Conservation (phyloP, 176 grass and related monocot genomes). For the Ananas comosus region DNA sequence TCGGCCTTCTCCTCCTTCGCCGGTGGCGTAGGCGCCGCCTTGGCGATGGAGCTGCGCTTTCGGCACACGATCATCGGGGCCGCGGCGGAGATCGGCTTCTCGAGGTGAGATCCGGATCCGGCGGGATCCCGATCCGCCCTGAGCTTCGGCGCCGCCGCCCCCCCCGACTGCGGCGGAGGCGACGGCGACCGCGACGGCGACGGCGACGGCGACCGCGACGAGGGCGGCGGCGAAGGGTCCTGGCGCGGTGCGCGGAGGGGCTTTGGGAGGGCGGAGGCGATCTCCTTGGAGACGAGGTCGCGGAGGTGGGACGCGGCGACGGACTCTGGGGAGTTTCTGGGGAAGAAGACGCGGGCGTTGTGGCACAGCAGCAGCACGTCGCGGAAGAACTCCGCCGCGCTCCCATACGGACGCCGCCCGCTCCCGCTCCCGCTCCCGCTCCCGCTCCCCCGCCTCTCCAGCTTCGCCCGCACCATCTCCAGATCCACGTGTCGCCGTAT, state of each 20-base stretch:
- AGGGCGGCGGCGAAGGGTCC: not conserved
- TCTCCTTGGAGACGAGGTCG: slow-evolving; percentile 31
- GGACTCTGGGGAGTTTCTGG: slow-evolving; percentile 44
- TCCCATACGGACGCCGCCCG: slow-evolving; percentile 18
- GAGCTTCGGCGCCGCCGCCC: slow-evolving; percentile 23
- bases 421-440: too few species aligned
- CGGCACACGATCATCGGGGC: slow-evolving; percentile 56
- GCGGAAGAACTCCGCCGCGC: slow-evolving; percentile 61
- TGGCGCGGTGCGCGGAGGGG: not conserved
- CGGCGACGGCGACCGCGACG: not conserved
- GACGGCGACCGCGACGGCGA: not conserved
- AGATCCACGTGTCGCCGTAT: slow-evolving; percentile 74
- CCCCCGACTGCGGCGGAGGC: slow-evolving; percentile 2
- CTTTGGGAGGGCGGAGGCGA: slow-evolving; percentile 16
- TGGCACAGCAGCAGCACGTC: slow-evolving; percentile 65
- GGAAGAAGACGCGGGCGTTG: slow-evolving; percentile 74
- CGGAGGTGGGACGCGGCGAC: slow-evolving; percentile 38
- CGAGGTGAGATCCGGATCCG: slow-evolving; percentile 39
- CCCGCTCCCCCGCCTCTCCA: slow-evolving; percentile 11
- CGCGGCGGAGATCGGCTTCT: slow-evolving; percentile 25
- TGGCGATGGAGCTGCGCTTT: slow-evolving; percentile 65
- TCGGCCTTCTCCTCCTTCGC: slow-evolving; percentile 23
- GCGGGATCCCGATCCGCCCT: slow-evolving; percentile 43
- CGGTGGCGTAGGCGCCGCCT: slow-evolving; percentile 11
- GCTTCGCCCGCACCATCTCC: slow-evolving; percentile 44